Evolutionary conservation across 495 filamentous ascomycete genomes (phyloP), one percentile per base, ranked within the genome.

Genomic region (Penicillium pancosmium): DNA sequence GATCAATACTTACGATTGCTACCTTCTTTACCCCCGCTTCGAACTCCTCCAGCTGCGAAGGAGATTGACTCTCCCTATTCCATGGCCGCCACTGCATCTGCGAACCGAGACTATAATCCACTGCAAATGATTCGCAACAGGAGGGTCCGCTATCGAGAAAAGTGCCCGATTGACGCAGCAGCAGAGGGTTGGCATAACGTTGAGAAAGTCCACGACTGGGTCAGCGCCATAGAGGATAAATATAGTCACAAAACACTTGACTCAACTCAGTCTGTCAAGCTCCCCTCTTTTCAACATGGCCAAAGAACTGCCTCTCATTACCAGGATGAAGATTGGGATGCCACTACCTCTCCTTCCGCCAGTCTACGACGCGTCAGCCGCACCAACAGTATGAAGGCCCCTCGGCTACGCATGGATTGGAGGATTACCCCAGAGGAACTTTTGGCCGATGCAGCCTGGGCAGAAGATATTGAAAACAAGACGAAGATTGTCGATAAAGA

Each of bases 41-140:
- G 61, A 55, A 62, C 47, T 31, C 68, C 61, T 4, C 35, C 34
- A 33, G 21, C 52, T 46, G 54, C 21, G 9, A 51, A 59, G 10
- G 19, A 52, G 16, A 16, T 33, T 2, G 59, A 65, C 27, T 60
- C 59, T n/a, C 33, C 47, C 4, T 44, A 57, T 16, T 1, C 40
- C 3, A 21, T 52, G 47, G 52, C 57, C 50, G 19, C 50, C 40
- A 40, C 47, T 1, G 40, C 43, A 50, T 8, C 59, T 16, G 62
- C 85, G 36, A 85, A 86, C 25, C 84, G 92, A 50, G 63, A 68
- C 1, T 96, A 96, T 64, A 93, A 97, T 68, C 93, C 92, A 5
- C 78, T 97, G 21, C 93, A 97, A 66, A 88, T 86, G 63, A 87
- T 96, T 50, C 85, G 93, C 18, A 96, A 97, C 64, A 82, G 92